phyloP scores from a whole-genome alignment of 2,329 filamentous ascomycete species.

The Atkinsonella texensis region DNA sequence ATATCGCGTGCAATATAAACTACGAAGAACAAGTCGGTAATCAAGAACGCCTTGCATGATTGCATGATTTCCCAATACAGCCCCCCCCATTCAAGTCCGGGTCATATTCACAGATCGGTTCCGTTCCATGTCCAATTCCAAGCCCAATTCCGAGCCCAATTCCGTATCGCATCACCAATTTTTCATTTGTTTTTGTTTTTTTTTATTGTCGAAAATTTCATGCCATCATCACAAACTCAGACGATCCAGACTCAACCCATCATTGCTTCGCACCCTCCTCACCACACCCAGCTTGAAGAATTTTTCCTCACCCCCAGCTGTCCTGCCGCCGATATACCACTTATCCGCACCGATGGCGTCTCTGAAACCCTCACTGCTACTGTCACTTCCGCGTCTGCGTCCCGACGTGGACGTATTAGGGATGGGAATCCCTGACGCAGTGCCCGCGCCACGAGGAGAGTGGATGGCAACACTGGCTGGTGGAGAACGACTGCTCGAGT shows the following conservation, averaged over 20 bases:
- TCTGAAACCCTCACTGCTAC: constrained; percentile 62
- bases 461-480: constrained; percentile 18
- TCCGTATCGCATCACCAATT: too few species aligned
- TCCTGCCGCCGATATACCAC: constrained; percentile 72
- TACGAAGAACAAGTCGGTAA: neutral
- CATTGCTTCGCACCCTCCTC: constrained; percentile 58
- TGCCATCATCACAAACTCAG: constrained; percentile 51
- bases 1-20: neutral
- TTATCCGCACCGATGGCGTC: constrained; percentile 62
- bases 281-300: constrained; percentile 75
- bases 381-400: constrained; percentile 58
- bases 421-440: constrained; percentile 20
- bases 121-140: neutral
- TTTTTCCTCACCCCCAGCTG: constrained; percentile 63
- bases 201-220: neutral
- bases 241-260: constrained; percentile 62
- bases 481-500: constrained; percentile 15
- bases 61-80: neutral
- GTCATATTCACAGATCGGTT: constrained; percentile 2
- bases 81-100: neutral
- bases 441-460: constrained; percentile 14
- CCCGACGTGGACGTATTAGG: constrained; percentile 26
- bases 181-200: neutral
- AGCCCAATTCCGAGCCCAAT: neutral
- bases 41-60: constrained; percentile 3